Base-by-base conservation (phyloP, 2,329 filamentous ascomycete species). In the Ophiostoma himal-ulmi region DNA sequence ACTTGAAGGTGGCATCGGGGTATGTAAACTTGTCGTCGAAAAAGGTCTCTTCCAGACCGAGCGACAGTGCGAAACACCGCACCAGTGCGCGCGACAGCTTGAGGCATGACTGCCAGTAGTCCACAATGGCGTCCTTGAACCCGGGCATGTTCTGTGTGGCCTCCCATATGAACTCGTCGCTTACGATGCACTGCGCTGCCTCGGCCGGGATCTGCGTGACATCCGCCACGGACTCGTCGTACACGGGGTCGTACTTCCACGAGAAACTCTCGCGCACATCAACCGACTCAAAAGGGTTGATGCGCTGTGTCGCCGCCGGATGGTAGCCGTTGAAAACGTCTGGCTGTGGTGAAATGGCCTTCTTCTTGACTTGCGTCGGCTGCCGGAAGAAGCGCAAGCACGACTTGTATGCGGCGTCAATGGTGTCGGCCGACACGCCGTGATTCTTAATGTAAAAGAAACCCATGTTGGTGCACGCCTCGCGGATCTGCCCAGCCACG, bases 261-360 rank as follows among this genome's bases (percentile, higher is more conserved):
- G 79, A 79, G 73, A 84, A 84, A 10, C 80, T 81, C 77, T 88
- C 85, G 41, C 84, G 81, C 67, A 82, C 77, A 72, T 86, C 86
- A 72, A 81, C 74, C 34, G 80, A 80, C 75, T 85, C 84, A 48
- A 78, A 79, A 0, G 81, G 81, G 71, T 85, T 86, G 71, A 86
- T 89, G 86, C 37, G 77, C 74, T 71, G 78, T 76, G 0, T 84
- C 83, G 0, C 83, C 81, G 2, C 86, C 0, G 79, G 81, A 71
- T 83, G 85, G 75, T 88, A 89, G 0, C 87, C 87, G 1, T 89
- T 78, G 71, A 88, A 87, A 75, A 88, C 86, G 13, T 85, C 84
- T 0, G 84, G 88, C 37, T 86, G 83, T 11, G 73, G 74, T 1
- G 78, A 78, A 20, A 75, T 74, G 3, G 80, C 76, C 26, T 80